Percentiles rank a stretch among this genome's conserved stretches.
phyloP scores from a whole-genome alignment of 257 asterid genomes.

The Rubia yunnanensis region DNA sequence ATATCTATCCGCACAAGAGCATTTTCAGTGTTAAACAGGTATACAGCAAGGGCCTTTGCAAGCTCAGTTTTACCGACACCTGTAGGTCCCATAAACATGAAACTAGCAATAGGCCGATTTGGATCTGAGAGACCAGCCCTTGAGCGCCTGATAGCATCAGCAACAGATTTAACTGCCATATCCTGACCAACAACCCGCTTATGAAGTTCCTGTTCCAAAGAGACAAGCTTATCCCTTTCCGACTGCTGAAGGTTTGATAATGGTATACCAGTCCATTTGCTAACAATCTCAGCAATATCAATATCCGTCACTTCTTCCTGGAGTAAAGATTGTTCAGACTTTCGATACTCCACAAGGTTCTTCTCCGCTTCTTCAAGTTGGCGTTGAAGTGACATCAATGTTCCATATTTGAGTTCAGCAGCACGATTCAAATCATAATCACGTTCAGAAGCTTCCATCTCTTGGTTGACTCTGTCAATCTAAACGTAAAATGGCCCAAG shows the following conservation, averaged over 20 bases:
- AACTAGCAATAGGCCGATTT: slow-evolving; percentile 84
- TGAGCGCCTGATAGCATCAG: slow-evolving; percentile 90
- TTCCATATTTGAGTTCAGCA: slow-evolving; percentile 91
- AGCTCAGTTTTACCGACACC: slow-evolving; percentile 98
- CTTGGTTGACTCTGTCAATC: slow-evolving; percentile 90
- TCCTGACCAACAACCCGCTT: slow-evolving; percentile 81
- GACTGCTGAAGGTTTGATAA: slow-evolving; percentile 84
- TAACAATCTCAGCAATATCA: slow-evolving; percentile 83
- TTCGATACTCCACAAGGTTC: slow-evolving; percentile 51
- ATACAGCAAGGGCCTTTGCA: slow-evolving; percentile 77
- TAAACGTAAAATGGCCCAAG: slow-evolving; percentile 15
- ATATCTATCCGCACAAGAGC: slow-evolving; percentile 86
- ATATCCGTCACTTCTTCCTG: slow-evolving; percentile 83
- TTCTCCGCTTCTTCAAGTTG: slow-evolving; percentile 80
- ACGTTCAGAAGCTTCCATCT: slow-evolving; percentile 97
- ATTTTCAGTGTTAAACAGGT: slow-evolving; percentile 76
- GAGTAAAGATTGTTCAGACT: slow-evolving; percentile 62
- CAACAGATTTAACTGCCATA: slow-evolving; percentile 82
- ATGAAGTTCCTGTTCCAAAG: slow-evolving; percentile 74
- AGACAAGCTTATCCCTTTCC: slow-evolving; percentile 82
- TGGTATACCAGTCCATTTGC: slow-evolving; percentile 96
- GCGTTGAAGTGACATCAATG: slow-evolving; percentile 70
- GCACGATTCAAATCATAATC: slow-evolving; percentile 87
- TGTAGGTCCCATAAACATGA: slow-evolving; percentile 98
- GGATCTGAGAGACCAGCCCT: slow-evolving; percentile 95